A percentile compares a stretch with the other conserved stretches of the same genome.
Evolutionary conservation across 192 early-diverging fungal species (phyloP).

Genomic region (Haplosporangium gracile): DNA sequence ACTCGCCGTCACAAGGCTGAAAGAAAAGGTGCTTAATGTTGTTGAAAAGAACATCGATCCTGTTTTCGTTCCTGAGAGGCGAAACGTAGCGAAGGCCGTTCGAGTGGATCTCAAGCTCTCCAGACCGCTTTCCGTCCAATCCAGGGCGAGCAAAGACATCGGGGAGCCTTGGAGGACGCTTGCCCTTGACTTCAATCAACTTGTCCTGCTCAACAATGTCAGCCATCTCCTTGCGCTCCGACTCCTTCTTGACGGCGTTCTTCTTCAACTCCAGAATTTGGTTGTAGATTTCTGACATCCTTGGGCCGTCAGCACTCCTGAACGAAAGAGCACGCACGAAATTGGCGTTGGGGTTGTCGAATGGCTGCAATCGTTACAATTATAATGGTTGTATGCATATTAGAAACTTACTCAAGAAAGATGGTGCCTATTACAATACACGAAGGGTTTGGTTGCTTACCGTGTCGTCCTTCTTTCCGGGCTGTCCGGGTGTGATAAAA

Average conservation of each 20-base stretch:
- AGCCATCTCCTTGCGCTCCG: constrained; percentile 95
- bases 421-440: not conserved
- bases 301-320: constrained; percentile 85
- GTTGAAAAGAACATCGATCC: constrained; percentile 91
- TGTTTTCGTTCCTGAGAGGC: constrained; percentile 77
- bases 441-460: constrained; percentile 34
- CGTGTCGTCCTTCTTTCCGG: constrained; percentile 91
- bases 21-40: constrained; percentile 99
- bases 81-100: constrained; percentile 96
- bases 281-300: constrained; percentile 88
- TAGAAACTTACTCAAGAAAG: not conserved
- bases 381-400: not conserved
- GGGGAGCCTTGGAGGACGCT: constrained; percentile 76
- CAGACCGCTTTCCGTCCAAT: constrained; percentile 92
- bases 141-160: constrained; percentile 96
- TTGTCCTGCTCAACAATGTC: constrained; percentile 96
- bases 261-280: constrained; percentile 95
- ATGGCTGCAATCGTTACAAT: constrained; percentile 63
- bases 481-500: constrained; percentile 94
- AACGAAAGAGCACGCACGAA: constrained; percentile 95
- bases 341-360: constrained; percentile 88
- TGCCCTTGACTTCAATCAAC: constrained; percentile 81
- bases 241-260: constrained; percentile 90
- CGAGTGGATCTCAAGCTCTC: constrained; percentile 96
- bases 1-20: constrained; percentile 98